These are phyloP conservation scores for Diaporthe capsici DNA, from an alignment of 2,329 filamentous ascomycete genomes.

Conservation along the genomic window DNA sequence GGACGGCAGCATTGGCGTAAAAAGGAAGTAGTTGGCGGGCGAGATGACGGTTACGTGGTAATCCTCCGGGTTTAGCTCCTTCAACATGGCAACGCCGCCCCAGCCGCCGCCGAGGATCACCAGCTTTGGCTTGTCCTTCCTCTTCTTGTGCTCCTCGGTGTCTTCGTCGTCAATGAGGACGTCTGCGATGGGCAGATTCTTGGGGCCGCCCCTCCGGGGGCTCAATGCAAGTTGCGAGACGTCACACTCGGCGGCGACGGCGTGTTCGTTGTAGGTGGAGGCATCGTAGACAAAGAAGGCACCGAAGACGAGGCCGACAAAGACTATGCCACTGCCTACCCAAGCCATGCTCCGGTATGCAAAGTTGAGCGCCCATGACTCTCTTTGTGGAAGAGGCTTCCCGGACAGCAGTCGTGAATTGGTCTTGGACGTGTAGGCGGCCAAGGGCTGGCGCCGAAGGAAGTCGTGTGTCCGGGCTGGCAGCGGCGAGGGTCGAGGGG, in stretches of 20 bases:
- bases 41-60: slow-evolving; percentile 97
- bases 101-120: slow-evolving; percentile 95
- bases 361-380: slow-evolving; percentile 68
- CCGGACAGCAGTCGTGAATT: slow-evolving; percentile 63
- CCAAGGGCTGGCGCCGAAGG: slow-evolving; percentile 37
- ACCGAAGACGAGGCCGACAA: slow-evolving; percentile 78
- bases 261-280: slow-evolving; percentile 85
- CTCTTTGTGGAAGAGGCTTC: slow-evolving; percentile 63
- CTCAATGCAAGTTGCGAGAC: slow-evolving; percentile 88
- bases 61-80: slow-evolving; percentile 89
- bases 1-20: slow-evolving; percentile 97
- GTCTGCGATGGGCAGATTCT: slow-evolving; percentile 94
- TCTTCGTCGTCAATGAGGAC: slow-evolving; percentile 92
- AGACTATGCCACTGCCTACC: slow-evolving; percentile 81
- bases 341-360: slow-evolving; percentile 79
- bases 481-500: slow-evolving; percentile 23
- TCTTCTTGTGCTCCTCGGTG: slow-evolving; percentile 74
- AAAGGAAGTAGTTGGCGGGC: slow-evolving; percentile 96
- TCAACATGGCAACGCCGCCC: slow-evolving; percentile 93
- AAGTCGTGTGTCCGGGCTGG: slow-evolving; percentile 25
- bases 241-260: slow-evolving; percentile 77
- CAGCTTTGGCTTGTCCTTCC: slow-evolving; percentile 91
- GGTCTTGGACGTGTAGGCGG: slow-evolving; percentile 45
- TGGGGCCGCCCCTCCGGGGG: slow-evolving; percentile 87
- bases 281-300: slow-evolving; percentile 96